These are phyloP conservation scores for Penicillium canariense DNA, from an alignment of 495 filamentous ascomycete species.

Conservation along the genomic window DNA sequence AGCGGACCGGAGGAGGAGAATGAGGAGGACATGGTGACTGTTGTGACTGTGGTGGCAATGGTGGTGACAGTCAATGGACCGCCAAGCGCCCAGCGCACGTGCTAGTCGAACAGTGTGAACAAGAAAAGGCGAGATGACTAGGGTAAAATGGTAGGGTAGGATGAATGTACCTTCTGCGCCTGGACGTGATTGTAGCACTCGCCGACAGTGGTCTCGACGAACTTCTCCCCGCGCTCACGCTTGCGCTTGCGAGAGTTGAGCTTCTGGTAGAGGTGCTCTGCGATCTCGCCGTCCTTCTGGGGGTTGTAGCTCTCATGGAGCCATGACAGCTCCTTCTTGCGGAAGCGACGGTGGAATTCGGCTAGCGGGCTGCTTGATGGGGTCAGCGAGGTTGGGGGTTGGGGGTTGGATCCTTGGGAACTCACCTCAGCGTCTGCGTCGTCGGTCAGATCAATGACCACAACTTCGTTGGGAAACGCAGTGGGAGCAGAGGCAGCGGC, in stretches of 20 bases:
- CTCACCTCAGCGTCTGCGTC: conserved; percentile 5
- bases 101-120: neutral
- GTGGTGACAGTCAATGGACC: neutral
- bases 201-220: neutral
- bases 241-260: conserved; percentile 1
- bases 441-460: conserved; percentile 14
- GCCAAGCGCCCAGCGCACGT: neutral
- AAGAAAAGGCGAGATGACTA: neutral
- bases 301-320: neutral
- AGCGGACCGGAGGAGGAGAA: too few relatives aligned
- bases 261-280: neutral
- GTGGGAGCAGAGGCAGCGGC: neutral
- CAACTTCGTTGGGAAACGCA: conserved; percentile 2
- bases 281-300: neutral
- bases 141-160: neutral
- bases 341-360: neutral
- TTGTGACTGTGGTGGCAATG: too few relatives aligned
- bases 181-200: neutral
- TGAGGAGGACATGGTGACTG: too few relatives aligned
- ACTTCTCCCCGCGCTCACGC: neutral
- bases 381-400: neutral
- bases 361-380: neutral
- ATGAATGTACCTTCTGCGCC: neutral
- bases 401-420: conserved; percentile 1
- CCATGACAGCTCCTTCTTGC: conserved; percentile 4